Evolutionary conservation across 306 rosid species (phyloP), one percentile per base, ranked within the genome.

Genomic region (Begonia loranthoides): DNA sequence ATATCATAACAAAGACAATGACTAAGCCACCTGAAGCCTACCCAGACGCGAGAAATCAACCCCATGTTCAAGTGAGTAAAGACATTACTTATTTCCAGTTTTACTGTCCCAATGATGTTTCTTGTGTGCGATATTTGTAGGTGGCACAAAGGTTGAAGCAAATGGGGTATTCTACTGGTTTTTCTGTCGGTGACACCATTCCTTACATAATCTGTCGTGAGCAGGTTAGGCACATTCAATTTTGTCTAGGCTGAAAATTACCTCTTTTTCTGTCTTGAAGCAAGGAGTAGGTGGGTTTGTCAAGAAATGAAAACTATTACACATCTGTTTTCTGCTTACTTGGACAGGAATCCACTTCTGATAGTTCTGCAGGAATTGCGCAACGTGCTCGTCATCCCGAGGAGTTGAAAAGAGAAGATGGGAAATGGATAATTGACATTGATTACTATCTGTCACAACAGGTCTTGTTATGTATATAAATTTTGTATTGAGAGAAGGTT

Each of bases 311-410:
- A 11, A 43, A 43, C 46, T 43, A 10, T 43, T 43, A 43, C 57
- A 59, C 58, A 41, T 45, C 56, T 33, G 9, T 45, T 9, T 44
- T 44, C 14, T 51, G 21, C 52, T 59, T 74, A 62, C 48, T 59
- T 70, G 67, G 58, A 44, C 70, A 90, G 97, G 97, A 87, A 33
- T 51, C 75, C 56, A 73, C 65, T 78, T 76, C 87, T 34, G 79
- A 73, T 60, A 64, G 79, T 58, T 73, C 79, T 36, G 55, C 58
- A 0, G 87, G 83, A 54, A 68, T 90, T 63, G 97, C 97, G 55
- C 95, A 73, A 50, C 95, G 97, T 59, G 97, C 97, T 56, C 76
- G 97, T 63, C 90, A 90, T 70, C 94, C 97, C n/a, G 97, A 89
- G 61, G 97, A 89, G 68, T 64, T 89, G 39, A 88, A 79, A 74